Percentiles rank a stretch among this genome's conserved stretches.
These are phyloP conservation scores for Nitzschia inconspicua DNA, from an alignment of 108 stramenopile genomes.

Conservation along the genomic window DNA sequence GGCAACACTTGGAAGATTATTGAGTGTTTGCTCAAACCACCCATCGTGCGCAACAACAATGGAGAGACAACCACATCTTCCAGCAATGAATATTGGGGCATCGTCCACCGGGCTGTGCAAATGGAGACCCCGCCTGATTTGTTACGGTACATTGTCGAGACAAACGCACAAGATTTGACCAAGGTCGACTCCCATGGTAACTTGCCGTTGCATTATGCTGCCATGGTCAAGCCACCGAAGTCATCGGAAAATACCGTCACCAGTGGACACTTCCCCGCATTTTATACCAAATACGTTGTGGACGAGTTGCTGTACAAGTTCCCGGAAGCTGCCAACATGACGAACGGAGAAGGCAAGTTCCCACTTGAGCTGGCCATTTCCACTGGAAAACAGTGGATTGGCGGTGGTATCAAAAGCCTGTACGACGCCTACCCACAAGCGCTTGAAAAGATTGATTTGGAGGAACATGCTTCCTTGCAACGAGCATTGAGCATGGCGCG, in stretches of 20 bases:
- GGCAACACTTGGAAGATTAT: slow-evolving; percentile 85
- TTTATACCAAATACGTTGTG: slow-evolving; percentile 78
- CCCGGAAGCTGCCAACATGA: slow-evolving; percentile 68
- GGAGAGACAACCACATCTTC: not conserved
- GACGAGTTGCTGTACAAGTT: slow-evolving; percentile 84
- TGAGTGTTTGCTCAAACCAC: slow-evolving; percentile 54
- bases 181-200: slow-evolving; percentile 57
- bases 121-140: slow-evolving; percentile 78
- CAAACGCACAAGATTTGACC: slow-evolving; percentile 76
- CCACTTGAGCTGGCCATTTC: slow-evolving; percentile 73
- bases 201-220: slow-evolving; percentile 82
- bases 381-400: slow-evolving; percentile 84
- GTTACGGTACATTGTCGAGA: slow-evolving; percentile 83
- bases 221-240: slow-evolving; percentile 40
- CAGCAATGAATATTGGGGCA: slow-evolving; percentile 29
- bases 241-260: not conserved
- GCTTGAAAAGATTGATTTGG: slow-evolving; percentile 54
- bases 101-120: slow-evolving; percentile 78
- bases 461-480: slow-evolving; percentile 47
- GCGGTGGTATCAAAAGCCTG: slow-evolving; percentile 75
- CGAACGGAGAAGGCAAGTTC: slow-evolving; percentile 53
- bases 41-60: not conserved
- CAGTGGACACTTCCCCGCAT: slow-evolving; percentile 40
- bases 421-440: slow-evolving; percentile 77
- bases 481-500: slow-evolving; percentile 47